phyloP scores from a whole-genome alignment of 2,329 filamentous ascomycete species.

The Aspergillus fructus region DNA sequence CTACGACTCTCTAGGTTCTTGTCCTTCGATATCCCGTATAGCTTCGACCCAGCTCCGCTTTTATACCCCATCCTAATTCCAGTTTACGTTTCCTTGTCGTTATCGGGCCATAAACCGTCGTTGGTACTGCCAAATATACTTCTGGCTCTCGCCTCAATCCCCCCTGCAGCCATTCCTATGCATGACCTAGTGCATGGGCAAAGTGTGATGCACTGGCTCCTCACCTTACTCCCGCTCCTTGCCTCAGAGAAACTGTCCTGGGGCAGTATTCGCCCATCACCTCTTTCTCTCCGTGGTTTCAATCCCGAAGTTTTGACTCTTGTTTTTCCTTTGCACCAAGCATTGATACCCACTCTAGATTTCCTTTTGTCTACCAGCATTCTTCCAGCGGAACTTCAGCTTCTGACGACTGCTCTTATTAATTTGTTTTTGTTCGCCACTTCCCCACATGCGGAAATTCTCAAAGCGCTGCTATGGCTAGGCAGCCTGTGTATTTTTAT shows the following conservation, averaged over 20 bases:
- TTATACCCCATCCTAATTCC: slow-evolving; percentile 80
- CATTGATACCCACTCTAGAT: slow-evolving; percentile 69
- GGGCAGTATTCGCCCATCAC: slow-evolving; percentile 34
- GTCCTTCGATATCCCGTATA: slow-evolving; percentile 64
- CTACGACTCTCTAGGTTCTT: slow-evolving; percentile 33
- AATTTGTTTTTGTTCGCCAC: slow-evolving; percentile 74
- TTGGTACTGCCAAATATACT: slow-evolving; percentile 76
- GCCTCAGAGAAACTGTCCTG: slow-evolving; percentile 45
- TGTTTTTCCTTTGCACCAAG: slow-evolving; percentile 81
- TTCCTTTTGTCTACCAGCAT: slow-evolving; percentile 87
- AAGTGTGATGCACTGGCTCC: slow-evolving; percentile 73
- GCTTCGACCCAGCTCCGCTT: slow-evolving; percentile 91
- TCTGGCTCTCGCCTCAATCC: slow-evolving; percentile 76
- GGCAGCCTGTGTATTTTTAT: slow-evolving; percentile 77
- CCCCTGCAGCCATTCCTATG: slow-evolving; percentile 69
- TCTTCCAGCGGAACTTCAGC: slow-evolving; percentile 79
- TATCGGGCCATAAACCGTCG: slow-evolving; percentile 61
- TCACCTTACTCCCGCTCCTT: slow-evolving; percentile 70
- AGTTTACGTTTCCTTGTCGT: slow-evolving; percentile 71
- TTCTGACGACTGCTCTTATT: slow-evolving; percentile 79
- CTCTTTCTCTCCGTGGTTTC: slow-evolving; percentile 38
- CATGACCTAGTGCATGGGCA: slow-evolving; percentile 56
- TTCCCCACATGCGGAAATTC: slow-evolving; percentile 79
- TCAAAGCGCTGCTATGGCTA: slow-evolving; percentile 82
- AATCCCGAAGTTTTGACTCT: slow-evolving; percentile 61